phyloP scores from a whole-genome alignment of 768 basidiomycete species.

The Rhizopogon sp. region DNA sequence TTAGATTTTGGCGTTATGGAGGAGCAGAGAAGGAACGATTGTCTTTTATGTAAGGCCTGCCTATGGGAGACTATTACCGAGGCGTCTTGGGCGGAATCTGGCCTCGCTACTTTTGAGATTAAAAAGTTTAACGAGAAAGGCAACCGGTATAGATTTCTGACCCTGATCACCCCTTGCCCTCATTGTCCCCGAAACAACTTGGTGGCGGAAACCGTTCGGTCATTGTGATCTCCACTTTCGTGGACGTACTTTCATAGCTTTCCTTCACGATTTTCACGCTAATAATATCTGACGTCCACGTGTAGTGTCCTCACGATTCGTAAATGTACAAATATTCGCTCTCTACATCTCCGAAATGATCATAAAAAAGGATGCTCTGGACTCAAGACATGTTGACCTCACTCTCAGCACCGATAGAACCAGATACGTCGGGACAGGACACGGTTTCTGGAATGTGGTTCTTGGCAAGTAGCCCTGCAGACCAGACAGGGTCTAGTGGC shows the following conservation, averaged over 20 bases:
- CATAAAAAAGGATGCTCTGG: background rate
- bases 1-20: no score
- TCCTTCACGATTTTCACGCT: background rate
- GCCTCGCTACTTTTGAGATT: conserved; percentile 35
- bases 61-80: background rate
- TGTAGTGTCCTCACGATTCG: background rate
- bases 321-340: background rate
- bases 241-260: background rate
- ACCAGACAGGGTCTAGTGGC: background rate
- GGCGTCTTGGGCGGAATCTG: conserved; percentile 37
- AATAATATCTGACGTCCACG: background rate
- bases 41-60: no score
- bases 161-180: conserved; percentile 10
- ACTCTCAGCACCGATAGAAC: background rate
- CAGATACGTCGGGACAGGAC: background rate
- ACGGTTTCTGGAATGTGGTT: background rate
- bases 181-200: conserved; percentile 17
- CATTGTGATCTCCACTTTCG: background rate
- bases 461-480: background rate
- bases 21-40: no score
- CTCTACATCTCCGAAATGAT: background rate
- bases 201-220: conserved; percentile 6
- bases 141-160: background rate
- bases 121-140: conserved; percentile 21
- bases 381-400: background rate